Evolutionary conservation across 2,329 filamentous ascomycete species (phyloP), one percentile per base, ranked within the genome.

Genomic region (Coniochaeta prunicola): DNA sequence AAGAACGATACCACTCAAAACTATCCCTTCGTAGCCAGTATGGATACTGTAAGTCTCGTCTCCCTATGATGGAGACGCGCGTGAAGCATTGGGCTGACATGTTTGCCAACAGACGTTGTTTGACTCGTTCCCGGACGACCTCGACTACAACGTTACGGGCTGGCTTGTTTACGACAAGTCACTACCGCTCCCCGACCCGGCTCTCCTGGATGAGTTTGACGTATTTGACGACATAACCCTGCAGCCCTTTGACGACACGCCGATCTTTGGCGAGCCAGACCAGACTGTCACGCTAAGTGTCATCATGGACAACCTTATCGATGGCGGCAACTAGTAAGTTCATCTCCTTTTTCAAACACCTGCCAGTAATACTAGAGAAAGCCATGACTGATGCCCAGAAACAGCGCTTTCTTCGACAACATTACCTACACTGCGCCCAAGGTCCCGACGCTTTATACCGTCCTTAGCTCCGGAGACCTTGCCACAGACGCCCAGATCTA

Each of bases 371-470:
- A 24, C 12, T 2, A 3, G 38, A 40, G 38, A 19, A 10, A 30
- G 24, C 53, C 57, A 24, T 53, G 38, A 8, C 34, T 56, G 19
- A 58, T 42, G 45, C 65, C 60, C 24, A 15, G 5, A 28, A n/a
- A 12, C 19, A 67, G 67, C 57, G 86, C 84, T 61, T 86, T 87
- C 73, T 84, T 90, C 75, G 92, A 93, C 76, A 86, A 90, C 71
- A 83, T 91, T 62, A 91, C 89, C 31, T 96, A 92, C 70, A 81
- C 82, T 3, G 59, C 74, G 0, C 90, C 89, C 55, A 90, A 90
- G 69, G 91, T 96, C 0, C 92, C 91, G 0, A 86, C 88, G 0
- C 78, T 96, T 0, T 96, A 92, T 77, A 91, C 88, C 0, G 90
- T 81, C 1, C 77, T 96, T 3, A 85, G 83, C 0, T 73, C 84